Evolutionary conservation across 768 basidiomycete species (phyloP).

Genomic region (Podaxis pistillaris): DNA sequence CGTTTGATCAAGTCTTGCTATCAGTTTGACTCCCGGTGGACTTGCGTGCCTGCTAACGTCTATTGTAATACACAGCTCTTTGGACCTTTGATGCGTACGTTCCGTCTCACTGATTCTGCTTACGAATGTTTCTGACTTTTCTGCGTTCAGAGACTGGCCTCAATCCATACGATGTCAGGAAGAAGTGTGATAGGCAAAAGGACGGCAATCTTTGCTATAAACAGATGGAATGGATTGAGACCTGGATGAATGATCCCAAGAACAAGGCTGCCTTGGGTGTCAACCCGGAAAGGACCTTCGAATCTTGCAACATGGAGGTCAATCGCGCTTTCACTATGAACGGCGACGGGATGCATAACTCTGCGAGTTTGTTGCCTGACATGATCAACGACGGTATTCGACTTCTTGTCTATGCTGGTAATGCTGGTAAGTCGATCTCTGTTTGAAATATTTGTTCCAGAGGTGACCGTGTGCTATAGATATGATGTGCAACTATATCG

Average conservation of each 20-base stretch:
- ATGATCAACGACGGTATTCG: slow-evolving; percentile 81
- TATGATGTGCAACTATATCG: slow-evolving; percentile 87
- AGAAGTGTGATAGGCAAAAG: slow-evolving; percentile 64
- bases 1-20: slow-evolving; percentile 73
- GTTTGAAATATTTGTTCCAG: neutral
- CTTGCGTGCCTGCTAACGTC: slow-evolving; percentile 69
- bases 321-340: slow-evolving; percentile 79
- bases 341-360: slow-evolving; percentile 87
- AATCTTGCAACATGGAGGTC: slow-evolving; percentile 75
- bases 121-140: neutral
- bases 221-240: slow-evolving; percentile 86
- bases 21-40: slow-evolving; percentile 51
- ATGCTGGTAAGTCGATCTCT: slow-evolving; percentile 53
- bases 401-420: slow-evolving; percentile 87
- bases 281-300: slow-evolving; percentile 54
- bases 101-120: neutral
- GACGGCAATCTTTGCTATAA: slow-evolving; percentile 77
- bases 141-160: slow-evolving; percentile 55
- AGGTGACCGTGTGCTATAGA: slow-evolving; percentile 38
- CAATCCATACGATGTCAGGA: slow-evolving; percentile 89
- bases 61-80: slow-evolving; percentile 81
- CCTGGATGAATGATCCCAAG: slow-evolving; percentile 77
- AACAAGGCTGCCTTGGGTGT: slow-evolving; percentile 82
- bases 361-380: slow-evolving; percentile 73
- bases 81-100: slow-evolving; percentile 68